Conservation (phyloP, 2,329 filamentous ascomycete species). For the Chaetothyriales sp. region DNA sequence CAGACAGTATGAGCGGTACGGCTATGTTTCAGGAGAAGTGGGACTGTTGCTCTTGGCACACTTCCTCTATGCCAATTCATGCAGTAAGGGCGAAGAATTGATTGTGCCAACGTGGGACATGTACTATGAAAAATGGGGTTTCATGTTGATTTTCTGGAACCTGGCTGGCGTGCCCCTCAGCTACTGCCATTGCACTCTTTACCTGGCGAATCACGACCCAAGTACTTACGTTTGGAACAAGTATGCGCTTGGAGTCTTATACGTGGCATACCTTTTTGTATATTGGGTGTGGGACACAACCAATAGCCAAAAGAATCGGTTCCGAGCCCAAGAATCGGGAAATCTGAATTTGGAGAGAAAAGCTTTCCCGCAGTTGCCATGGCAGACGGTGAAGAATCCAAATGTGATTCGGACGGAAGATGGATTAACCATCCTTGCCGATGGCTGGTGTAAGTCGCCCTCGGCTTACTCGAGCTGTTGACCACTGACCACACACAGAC, state of each 20-base stretch:
- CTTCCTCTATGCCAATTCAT: constrained; percentile 84
- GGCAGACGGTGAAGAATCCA: constrained; percentile 70
- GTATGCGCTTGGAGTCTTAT: constrained; percentile 51
- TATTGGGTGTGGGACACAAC: constrained; percentile 90
- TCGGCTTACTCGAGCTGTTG: neutral
- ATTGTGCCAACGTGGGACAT: constrained; percentile 89
- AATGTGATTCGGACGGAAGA: constrained; percentile 59
- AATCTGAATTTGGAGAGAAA: constrained; percentile 49
- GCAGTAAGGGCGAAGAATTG: constrained; percentile 80
- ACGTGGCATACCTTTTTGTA: constrained; percentile 59
- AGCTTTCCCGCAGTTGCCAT: constrained; percentile 82
- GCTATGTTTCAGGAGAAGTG: constrained; percentile 76
- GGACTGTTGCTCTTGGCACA: constrained; percentile 76
- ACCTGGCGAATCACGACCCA: constrained; percentile 70
- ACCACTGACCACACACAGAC: constrained; percentile 29
- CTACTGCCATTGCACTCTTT: constrained; percentile 89
- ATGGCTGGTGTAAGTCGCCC: constrained; percentile 60
- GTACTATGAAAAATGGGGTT: constrained; percentile 94
- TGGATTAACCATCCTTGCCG: constrained; percentile 64
- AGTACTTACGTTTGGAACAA: constrained; percentile 64
- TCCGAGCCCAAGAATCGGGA: constrained; percentile 66
- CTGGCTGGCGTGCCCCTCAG: constrained; percentile 78
- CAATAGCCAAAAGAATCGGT: constrained; percentile 90
- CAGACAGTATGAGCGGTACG: constrained; percentile 71
- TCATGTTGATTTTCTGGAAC: constrained; percentile 98